Base-by-base conservation (phyloP, 768 basidiomycete genomes). In the Panellus pusillus region DNA sequence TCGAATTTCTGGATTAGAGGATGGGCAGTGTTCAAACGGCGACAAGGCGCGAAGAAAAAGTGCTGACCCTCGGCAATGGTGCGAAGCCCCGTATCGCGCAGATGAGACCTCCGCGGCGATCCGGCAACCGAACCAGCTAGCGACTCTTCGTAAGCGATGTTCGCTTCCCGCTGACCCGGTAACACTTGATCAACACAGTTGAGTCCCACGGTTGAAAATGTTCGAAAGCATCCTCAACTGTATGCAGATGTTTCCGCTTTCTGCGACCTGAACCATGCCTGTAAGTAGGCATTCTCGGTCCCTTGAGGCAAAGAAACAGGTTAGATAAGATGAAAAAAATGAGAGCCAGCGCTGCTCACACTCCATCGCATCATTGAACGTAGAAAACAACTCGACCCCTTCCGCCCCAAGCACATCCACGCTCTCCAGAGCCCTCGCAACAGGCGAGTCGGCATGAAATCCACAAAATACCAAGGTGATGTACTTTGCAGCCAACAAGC, bases 251-350 rank as follows among this genome's bases (percentile, higher is more conserved):
- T 72, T 64, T 89, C 84, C 18, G 77, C 66, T 62, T 86, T 86
- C 64, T 83, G 82, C 0, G 82, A 79, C 54, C 75, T 73, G 59
- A 89, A 88, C 89, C 88, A 91, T 8, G 89, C 86, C 48, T 80
- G 81, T 57, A 98, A 65, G 71, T 97, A 97, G 0, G 83, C 89
- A 70, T 98, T 98, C 72, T 98, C 94, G 0, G 92, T 95, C 94
- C 94, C 90, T 80, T 24, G 15, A 20, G n/a, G 40, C 27, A 38
- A 61, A 43, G 32, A 20, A 31, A 58, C 17, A 24, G 6, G 44
- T 7, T 32, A 37, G n/a, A 15, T 31, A 12, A 19, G 17, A 47
- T 19, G 18, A 24, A 18, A 4, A n/a, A 5, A 15, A 9, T 4
- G n/a, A 19, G 9, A 14, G 3, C 17, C 14, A 45, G 13, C 32